Evolutionary conservation across 108 stramenopile species (phyloP).

Genomic region (Mediolabrus comicus): DNA sequence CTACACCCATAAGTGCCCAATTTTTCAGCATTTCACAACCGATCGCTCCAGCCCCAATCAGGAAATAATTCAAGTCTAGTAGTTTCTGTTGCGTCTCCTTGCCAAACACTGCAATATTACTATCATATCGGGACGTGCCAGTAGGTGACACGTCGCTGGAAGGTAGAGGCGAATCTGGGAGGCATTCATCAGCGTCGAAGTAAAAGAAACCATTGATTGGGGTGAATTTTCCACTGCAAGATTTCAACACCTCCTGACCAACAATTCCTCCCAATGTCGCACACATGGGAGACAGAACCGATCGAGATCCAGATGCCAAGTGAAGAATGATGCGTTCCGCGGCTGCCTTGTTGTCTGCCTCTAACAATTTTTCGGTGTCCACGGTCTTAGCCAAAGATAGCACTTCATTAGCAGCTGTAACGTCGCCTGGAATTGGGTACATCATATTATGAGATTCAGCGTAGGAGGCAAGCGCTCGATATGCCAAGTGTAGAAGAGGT

Average conservation of each 20-base stretch:
- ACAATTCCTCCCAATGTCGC: slow-evolving; percentile 96
- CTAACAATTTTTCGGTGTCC: slow-evolving; percentile 47
- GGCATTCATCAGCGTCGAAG: slow-evolving; percentile 93
- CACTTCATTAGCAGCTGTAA: slow-evolving; percentile 66
- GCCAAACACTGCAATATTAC: slow-evolving; percentile 84
- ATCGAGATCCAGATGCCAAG: slow-evolving; percentile 81
- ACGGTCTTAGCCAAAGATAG: slow-evolving; percentile 66
- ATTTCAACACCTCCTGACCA: slow-evolving; percentile 99
- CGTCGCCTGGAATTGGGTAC: slow-evolving; percentile 85
- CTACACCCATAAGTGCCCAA: slow-evolving; percentile 99
- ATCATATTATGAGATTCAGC: slow-evolving; percentile 54
- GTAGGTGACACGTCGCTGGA: slow-evolving; percentile 61
- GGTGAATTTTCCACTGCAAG: slow-evolving; percentile 97
- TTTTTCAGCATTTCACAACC: slow-evolving; percentile 99
- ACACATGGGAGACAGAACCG: slow-evolving; percentile 93
- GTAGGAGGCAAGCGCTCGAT: slow-evolving; percentile 76
- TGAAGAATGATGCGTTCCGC: slow-evolving; percentile 70
- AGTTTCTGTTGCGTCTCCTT: slow-evolving; percentile 77
- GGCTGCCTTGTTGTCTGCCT: slow-evolving; percentile 23
- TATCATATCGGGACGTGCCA: slow-evolving; percentile 75
- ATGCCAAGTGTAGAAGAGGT: slow-evolving; percentile 83
- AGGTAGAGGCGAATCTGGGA: slow-evolving; percentile 82
- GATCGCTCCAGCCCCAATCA: slow-evolving; percentile 99
- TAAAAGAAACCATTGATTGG: slow-evolving; percentile 97
- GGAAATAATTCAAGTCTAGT: slow-evolving; percentile 81